Evolutionary conservation across 768 basidiomycete species (phyloP).

Genomic region (Stropharia rugosoannulata): DNA sequence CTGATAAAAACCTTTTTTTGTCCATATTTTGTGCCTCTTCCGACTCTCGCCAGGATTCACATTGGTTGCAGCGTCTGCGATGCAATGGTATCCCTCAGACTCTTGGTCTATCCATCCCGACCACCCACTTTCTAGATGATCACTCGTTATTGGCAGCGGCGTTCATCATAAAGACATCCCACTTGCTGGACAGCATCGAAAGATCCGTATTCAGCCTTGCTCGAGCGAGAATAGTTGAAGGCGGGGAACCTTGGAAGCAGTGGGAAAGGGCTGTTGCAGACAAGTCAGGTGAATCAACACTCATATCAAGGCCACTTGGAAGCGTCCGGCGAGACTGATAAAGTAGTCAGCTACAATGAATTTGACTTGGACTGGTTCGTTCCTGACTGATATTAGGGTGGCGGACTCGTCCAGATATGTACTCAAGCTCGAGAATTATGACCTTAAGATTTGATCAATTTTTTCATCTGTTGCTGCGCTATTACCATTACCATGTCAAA

Average conservation of each 20-base stretch:
- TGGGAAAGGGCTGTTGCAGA: conserved; percentile 38
- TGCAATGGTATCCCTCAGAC: conserved; percentile 3
- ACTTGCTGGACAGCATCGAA: conserved; percentile 35
- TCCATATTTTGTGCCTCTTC: conserved; percentile 26
- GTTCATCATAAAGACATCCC: conserved; percentile 3
- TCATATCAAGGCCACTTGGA: background rate
- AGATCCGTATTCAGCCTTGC: conserved; percentile 31
- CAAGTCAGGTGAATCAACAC: background rate
- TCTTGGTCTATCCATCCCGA: conserved; percentile 11
- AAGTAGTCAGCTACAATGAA: background rate
- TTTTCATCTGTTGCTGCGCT: too few species aligned
- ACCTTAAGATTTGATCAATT: too few species aligned
- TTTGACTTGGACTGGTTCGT: background rate
- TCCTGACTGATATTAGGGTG: too few species aligned
- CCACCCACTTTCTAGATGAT: conserved; percentile 21
- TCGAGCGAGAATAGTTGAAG: conserved; percentile 47
- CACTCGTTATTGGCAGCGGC: conserved; percentile 6
- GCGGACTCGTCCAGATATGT: too few species aligned
- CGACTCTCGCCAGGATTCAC: background rate
- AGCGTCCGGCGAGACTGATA: conserved; percentile 1
- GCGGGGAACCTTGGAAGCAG: conserved; percentile 53
- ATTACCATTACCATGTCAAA: too few species aligned
- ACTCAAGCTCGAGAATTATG: too few species aligned
- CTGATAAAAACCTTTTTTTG: conserved; percentile 34
- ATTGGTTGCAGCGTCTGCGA: conserved; percentile 16